Percentiles rank a stretch among this genome's conserved stretches.
These are phyloP conservation scores for Fraxinus ornus DNA, from an alignment of 305 asterid species.

Conservation along the genomic window DNA sequence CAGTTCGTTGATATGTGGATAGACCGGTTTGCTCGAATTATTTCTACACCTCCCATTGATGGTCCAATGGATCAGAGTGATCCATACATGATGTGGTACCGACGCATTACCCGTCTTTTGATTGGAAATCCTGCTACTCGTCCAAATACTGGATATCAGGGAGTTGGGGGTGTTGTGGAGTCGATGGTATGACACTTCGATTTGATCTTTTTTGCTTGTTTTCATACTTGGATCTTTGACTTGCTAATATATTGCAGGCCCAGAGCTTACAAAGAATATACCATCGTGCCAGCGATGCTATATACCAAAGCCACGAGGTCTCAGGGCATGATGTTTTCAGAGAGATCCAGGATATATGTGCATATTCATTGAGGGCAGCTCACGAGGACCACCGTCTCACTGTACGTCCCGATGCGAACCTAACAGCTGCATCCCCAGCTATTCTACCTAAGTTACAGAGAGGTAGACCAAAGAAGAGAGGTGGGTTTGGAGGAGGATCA, in stretches of 20 bases:
- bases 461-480: slow-evolving; percentile 58
- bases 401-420: slow-evolving; percentile 35
- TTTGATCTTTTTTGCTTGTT: slow-evolving; percentile 5
- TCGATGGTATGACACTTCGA: slow-evolving; percentile 45
- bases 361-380: slow-evolving; percentile 57
- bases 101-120: slow-evolving; percentile 61
- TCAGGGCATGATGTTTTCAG: slow-evolving; percentile 51
- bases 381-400: slow-evolving; percentile 62
- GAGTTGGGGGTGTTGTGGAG: slow-evolving; percentile 60
- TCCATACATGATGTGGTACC: slow-evolving; percentile 75
- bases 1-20: slow-evolving; percentile 77
- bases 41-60: slow-evolving; percentile 40
- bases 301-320: slow-evolving; percentile 46
- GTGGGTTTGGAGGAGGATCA: slow-evolving; percentile 37
- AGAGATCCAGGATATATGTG: slow-evolving; percentile 73
- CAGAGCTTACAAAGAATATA: slow-evolving; percentile 59
- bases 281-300: slow-evolving; percentile 52
- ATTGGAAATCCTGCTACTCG: slow-evolving; percentile 78
- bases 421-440: slow-evolving; percentile 38
- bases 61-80: slow-evolving; percentile 45
- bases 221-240: slow-evolving; percentile 13
- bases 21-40: slow-evolving; percentile 44
- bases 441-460: slow-evolving; percentile 49
- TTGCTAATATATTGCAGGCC: slow-evolving; percentile 38
- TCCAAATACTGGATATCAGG: slow-evolving; percentile 58